These are phyloP conservation scores for Aspergillus viridinutans DNA, from an alignment of 2,329 filamentous ascomycete species.

Conservation along the genomic window DNA sequence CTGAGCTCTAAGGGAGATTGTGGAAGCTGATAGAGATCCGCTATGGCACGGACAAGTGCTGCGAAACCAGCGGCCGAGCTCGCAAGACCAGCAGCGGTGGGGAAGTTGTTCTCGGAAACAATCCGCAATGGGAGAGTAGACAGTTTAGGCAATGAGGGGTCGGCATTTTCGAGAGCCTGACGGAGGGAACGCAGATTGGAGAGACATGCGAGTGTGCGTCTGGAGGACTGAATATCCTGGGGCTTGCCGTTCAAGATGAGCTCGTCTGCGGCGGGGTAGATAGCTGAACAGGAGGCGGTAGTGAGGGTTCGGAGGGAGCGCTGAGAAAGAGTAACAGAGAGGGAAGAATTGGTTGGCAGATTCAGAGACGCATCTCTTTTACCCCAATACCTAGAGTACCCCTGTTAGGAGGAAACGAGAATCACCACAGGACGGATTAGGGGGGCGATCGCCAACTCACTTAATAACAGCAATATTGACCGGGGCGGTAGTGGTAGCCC, in stretches of 20 bases:
- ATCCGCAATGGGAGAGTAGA: slow-evolving; percentile 73
- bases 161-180: slow-evolving; percentile 65
- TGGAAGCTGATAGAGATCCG: slow-evolving; percentile 83
- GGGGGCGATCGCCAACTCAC: slow-evolving; percentile 44
- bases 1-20: slow-evolving; percentile 78
- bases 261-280: slow-evolving; percentile 62
- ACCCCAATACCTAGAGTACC: slow-evolving; percentile 71
- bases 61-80: slow-evolving; percentile 63
- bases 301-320: slow-evolving; percentile 91
- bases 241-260: slow-evolving; percentile 78
- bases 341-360: slow-evolving; percentile 94
- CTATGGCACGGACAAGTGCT: slow-evolving; percentile 71
- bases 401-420: slow-evolving; percentile 4
- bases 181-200: slow-evolving; percentile 77
- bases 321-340: slow-evolving; percentile 95
- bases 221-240: slow-evolving; percentile 75
- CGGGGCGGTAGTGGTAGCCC: slow-evolving; percentile 91
- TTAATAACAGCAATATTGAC: slow-evolving; percentile 99
- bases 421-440: slow-evolving; percentile 5
- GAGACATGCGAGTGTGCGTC: slow-evolving; percentile 92
- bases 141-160: slow-evolving; percentile 76
- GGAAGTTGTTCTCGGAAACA: slow-evolving; percentile 98
- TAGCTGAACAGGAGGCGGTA: slow-evolving; percentile 80
- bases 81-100: slow-evolving; percentile 84
- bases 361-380: slow-evolving; percentile 93